Percentiles rank a stretch among this genome's conserved stretches.
phyloP scores from a whole-genome alignment of 345 rosid genomes.

The Hirschfeldia incana region DNA sequence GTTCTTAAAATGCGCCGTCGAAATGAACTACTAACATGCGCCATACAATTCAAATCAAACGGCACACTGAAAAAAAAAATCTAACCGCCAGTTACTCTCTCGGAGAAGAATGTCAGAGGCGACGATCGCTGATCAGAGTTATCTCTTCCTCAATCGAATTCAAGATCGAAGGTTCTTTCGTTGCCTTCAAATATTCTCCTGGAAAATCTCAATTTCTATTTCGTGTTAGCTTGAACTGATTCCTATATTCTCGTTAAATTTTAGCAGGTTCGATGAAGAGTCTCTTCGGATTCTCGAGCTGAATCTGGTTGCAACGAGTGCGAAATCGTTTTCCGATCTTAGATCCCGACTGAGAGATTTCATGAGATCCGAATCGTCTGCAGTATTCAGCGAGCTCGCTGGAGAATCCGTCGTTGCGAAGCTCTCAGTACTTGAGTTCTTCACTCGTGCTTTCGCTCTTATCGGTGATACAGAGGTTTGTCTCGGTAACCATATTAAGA shows the following conservation, averaged over 20 bases:
- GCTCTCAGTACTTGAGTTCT: conserved; percentile 70
- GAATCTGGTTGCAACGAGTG: conserved; percentile 54
- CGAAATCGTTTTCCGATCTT: conserved; percentile 43
- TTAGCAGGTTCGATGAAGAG: conserved; percentile 58
- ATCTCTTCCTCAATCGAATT: conserved; percentile 53
- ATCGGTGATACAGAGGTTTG: conserved; percentile 70
- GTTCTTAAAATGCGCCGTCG: conserved; percentile 9
- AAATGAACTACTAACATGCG: background rate
- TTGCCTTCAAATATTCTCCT: background rate
- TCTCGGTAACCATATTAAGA: background rate
- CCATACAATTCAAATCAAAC: conserved; percentile 9
- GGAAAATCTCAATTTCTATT: conserved; percentile 3
- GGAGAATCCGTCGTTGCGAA: conserved; percentile 50
- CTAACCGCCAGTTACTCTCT: conserved; percentile 34
- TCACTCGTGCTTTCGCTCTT: conserved; percentile 70
- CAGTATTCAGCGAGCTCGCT: conserved; percentile 43
- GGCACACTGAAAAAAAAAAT: background rate
- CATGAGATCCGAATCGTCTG: conserved; percentile 53
- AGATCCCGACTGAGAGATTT: conserved; percentile 50
- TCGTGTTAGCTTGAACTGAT: background rate
- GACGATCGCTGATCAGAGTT: conserved; percentile 38
- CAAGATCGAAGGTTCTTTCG: conserved; percentile 47
- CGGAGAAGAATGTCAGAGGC: conserved; percentile 29
- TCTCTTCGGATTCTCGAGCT: conserved; percentile 63
- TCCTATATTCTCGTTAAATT: background rate